phyloP scores from a whole-genome alignment of 2,329 filamentous ascomycete species.

The Chaetomiaceae sp. region DNA sequence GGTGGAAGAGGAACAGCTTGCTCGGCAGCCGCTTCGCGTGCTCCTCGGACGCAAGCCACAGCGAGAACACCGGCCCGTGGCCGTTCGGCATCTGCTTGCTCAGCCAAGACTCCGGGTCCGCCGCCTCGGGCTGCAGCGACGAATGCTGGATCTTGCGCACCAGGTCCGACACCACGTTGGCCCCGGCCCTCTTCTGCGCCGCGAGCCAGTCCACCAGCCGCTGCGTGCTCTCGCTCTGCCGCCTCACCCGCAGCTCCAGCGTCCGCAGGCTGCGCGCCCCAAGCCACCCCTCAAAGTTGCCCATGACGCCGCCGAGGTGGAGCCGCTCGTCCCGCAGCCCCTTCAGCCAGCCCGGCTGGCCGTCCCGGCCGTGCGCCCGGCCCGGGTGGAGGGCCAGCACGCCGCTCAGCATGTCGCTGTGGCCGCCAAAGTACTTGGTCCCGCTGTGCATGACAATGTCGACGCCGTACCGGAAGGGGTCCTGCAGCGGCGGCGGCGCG shows the following conservation, averaged over 20 bases:
- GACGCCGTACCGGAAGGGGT: constrained; percentile 76
- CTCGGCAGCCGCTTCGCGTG: constrained; percentile 68
- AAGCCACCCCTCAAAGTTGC: constrained; percentile 86
- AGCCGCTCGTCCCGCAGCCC: constrained; percentile 64
- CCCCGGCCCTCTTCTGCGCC: constrained; percentile 38
- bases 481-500: constrained; percentile 81
- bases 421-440: constrained; percentile 94
- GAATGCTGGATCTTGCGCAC: constrained; percentile 54
- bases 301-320: constrained; percentile 80
- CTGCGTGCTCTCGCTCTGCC: constrained; percentile 69
- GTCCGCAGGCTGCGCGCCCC: constrained; percentile 83
- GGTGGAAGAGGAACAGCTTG: constrained; percentile 79
- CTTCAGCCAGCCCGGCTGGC: constrained; percentile 45
- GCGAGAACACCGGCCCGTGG: constrained; percentile 81
- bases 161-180: constrained; percentile 24
- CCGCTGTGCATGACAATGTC: constrained; percentile 90
- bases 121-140: constrained; percentile 65
- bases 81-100: constrained; percentile 85
- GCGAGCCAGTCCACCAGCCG: constrained; percentile 69
- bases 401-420: constrained; percentile 89
- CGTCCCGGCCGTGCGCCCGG: constrained; percentile 34
- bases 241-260: constrained; percentile 72
- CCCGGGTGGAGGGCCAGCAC: constrained; percentile 63
- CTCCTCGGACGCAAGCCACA: constrained; percentile 58
- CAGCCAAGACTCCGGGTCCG: constrained; percentile 65